These are phyloP conservation scores for Acacia pycnantha DNA, from an alignment of 331 rosid species.

Conservation along the genomic window DNA sequence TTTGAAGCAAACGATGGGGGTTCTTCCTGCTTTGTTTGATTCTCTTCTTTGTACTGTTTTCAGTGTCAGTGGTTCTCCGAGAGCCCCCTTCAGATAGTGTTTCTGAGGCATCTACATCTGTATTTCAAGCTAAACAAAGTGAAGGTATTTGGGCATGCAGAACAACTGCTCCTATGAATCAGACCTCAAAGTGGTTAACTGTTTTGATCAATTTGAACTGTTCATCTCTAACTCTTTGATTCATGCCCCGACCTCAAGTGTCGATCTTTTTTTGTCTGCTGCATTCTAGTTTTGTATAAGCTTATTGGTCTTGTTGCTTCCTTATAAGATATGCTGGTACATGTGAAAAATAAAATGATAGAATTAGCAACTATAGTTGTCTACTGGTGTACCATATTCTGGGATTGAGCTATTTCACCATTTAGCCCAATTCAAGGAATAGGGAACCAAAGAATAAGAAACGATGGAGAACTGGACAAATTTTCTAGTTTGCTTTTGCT, in stretches of 20 bases:
- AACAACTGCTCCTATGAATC: background rate
- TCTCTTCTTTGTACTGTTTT: slow-evolving; percentile 63
- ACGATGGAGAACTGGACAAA: background rate
- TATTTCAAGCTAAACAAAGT: slow-evolving; percentile 31
- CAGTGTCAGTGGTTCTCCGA: slow-evolving; percentile 59
- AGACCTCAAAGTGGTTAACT: background rate
- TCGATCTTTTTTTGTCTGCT: background rate
- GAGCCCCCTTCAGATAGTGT: slow-evolving; percentile 73
- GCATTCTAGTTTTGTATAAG: background rate
- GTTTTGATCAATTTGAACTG: too few relatives aligned
- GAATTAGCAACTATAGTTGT: background rate
- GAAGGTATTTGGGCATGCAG: slow-evolving; percentile 37
- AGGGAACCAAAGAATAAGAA: background rate
- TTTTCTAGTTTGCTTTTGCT: background rate
- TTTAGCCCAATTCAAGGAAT: background rate
- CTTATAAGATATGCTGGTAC: background rate
- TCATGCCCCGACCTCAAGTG: background rate
- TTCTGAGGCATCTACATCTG: slow-evolving; percentile 29
- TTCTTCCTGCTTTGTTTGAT: slow-evolving; percentile 44
- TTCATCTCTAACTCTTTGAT: background rate
- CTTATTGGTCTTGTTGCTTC: background rate
- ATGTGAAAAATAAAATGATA: background rate
- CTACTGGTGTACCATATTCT: background rate
- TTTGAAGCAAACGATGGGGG: slow-evolving; percentile 49
- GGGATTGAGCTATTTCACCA: background rate